phyloP scores from a whole-genome alignment of 106 monocot genomes.

The Posidonia australis region DNA sequence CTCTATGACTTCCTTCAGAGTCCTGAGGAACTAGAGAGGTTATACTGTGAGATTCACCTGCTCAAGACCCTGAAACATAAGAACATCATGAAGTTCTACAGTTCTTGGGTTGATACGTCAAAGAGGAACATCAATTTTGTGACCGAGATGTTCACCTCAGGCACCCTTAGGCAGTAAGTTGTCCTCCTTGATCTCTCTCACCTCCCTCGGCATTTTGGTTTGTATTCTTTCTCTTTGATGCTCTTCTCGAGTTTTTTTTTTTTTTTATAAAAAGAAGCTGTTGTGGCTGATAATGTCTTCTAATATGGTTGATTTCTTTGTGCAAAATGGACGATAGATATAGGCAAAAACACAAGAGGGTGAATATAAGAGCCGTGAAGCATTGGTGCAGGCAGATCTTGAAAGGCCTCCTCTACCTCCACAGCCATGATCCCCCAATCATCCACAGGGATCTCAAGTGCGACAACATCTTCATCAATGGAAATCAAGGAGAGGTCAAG shows the following conservation, averaged over 20 bases:
- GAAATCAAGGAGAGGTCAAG: constrained; percentile 94
- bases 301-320: not conserved
- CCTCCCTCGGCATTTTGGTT: not conserved
- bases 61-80: constrained; percentile 92
- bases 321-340: constrained; percentile 34
- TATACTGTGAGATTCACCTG: constrained; percentile 96
- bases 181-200: not conserved
- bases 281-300: not conserved
- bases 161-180: constrained; percentile 88
- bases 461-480: constrained; percentile 98
- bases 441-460: constrained; percentile 97
- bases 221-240: not conserved
- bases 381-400: constrained; percentile 97
- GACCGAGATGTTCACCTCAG: constrained; percentile 93
- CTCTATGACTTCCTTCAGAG: constrained; percentile 80
- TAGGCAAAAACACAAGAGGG: constrained; percentile 70
- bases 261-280: too few relatives aligned
- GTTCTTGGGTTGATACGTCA: constrained; percentile 84
- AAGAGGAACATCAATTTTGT: constrained; percentile 84
- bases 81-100: constrained; percentile 84
- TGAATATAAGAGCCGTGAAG: constrained; percentile 82
- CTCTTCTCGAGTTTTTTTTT: too few relatives aligned
- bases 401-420: constrained; percentile 72
- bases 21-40: constrained; percentile 81
- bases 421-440: constrained; percentile 84